Base-by-base conservation (phyloP, 345 rosid genomes). In the Lepidium didymum region DNA sequence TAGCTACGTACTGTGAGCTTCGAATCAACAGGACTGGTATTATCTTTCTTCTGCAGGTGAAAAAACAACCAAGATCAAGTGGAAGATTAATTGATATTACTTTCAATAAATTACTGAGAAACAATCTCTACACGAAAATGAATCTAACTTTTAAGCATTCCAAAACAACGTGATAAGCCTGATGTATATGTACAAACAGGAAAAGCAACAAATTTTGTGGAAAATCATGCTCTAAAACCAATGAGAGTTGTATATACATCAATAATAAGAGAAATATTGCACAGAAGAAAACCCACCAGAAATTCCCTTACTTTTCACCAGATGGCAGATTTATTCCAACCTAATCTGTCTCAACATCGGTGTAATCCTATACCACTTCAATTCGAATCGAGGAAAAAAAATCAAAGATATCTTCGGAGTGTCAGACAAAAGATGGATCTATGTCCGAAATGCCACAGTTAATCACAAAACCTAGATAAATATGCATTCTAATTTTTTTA, bases 31-130 rank as follows among this genome's bases (percentile, higher is more conserved):
- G 87, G 92, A 35, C 83, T 76, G 10, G 59, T n/a, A 52, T 69
- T 84, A 72, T 90, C 92, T 72, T 90, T 90, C 80, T 69, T 85
- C 98, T 90, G 90, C 82, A 63, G 75, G 44, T 42, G 43, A 27
- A 12, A 69, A 43, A 59, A 63, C 62, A 72, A 10, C 16, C 11
- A 37, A 46, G 46, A 56, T 54, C 19, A 19, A 19, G 21, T 19
- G 21, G 21, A 19, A 19, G 21, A 19, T 19, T 19, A 19, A 19
- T 19, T 19, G 56, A 35, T 14, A 54, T 44, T 50, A 12, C 3
- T 21, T n/a, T 69, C 60, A 49, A 11, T 10, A 35, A 9, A 21
- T 25, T 19, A 46, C 27, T 68, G 25, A 0, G 8, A 10, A 33
- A 67, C 10, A 52, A 8, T 0, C 47, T 16, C 38, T 4, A 59